Conservation (phyloP, 1,284 basidiomycete genomes). For the Ganoderma resinaceum region DNA sequence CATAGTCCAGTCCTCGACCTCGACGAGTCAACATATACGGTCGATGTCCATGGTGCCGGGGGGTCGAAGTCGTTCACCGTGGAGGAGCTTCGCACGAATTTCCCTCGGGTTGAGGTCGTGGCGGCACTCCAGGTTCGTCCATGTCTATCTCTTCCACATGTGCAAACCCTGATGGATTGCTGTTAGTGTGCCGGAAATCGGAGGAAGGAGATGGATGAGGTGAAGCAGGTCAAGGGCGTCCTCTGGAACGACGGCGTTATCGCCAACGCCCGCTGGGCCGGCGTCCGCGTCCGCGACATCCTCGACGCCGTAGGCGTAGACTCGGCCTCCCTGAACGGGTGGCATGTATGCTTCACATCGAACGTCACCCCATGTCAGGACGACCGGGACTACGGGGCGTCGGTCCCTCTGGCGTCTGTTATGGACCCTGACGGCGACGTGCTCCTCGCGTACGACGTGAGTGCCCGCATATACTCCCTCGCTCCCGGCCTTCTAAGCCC, state of each 20-base stretch:
- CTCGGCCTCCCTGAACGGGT: slow-evolving; percentile 35
- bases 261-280: slow-evolving; percentile 68
- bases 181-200: slow-evolving; percentile 72
- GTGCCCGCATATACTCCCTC: slow-evolving; percentile 14
- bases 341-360: slow-evolving; percentile 69
- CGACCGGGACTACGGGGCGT: slow-evolving; percentile 66
- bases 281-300: slow-evolving; percentile 60
- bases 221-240: slow-evolving; percentile 53
- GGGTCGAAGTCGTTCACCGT: slow-evolving; percentile 45
- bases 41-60: slow-evolving; percentile 49
- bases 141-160: not conserved
- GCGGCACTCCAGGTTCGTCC: slow-evolving; percentile 63
- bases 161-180: not conserved
- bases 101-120: slow-evolving; percentile 54
- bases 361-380: slow-evolving; percentile 67
- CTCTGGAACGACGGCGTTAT: slow-evolving; percentile 70
- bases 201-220: slow-evolving; percentile 67
- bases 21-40: slow-evolving; percentile 50
- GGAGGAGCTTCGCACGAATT: slow-evolving; percentile 49
- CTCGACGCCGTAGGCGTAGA: slow-evolving; percentile 52
- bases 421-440: slow-evolving; percentile 56
- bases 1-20: slow-evolving; percentile 64
- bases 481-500: not conserved
- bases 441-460: slow-evolving; percentile 68
- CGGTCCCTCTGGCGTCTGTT: slow-evolving; percentile 60